These are phyloP conservation scores for Phlebiopsis gigantea DNA, from an alignment of 768 basidiomycete species.

Conservation along the genomic window DNA sequence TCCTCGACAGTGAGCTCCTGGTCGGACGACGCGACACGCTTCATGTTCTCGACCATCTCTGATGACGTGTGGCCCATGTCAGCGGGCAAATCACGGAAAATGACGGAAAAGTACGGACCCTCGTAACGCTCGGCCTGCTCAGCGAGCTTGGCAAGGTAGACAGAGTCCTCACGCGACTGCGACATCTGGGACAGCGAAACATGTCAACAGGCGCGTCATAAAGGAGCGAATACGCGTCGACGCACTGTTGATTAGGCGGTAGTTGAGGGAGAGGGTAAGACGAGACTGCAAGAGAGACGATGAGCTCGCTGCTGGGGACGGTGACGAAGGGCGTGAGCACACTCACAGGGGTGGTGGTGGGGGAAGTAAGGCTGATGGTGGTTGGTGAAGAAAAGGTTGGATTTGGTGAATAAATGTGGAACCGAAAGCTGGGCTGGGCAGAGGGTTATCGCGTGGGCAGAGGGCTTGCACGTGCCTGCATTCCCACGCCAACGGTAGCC, in stretches of 20 bases:
- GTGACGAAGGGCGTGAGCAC: slow-evolving; percentile 30
- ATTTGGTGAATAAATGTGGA: slow-evolving; percentile 43
- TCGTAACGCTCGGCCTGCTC: slow-evolving; percentile 99
- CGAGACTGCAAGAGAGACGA: slow-evolving; percentile 14
- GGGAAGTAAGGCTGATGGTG: slow-evolving; percentile 37
- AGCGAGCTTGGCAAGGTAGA: slow-evolving; percentile 99
- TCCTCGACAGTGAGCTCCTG: slow-evolving; percentile 98
- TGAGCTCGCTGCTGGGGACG: slow-evolving; percentile 33
- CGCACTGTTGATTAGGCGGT: slow-evolving; percentile 33
- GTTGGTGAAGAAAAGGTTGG: slow-evolving; percentile 40
- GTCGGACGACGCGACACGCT: slow-evolving; percentile 95
- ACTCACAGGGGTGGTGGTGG: slow-evolving; percentile 34
- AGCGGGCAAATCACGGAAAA: background rate
- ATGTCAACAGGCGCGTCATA: slow-evolving; percentile 20
- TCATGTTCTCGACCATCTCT: slow-evolving; percentile 99
- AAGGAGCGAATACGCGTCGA: slow-evolving; percentile 30
- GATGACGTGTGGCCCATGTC: slow-evolving; percentile 25
- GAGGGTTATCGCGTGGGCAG: slow-evolving; percentile 51
- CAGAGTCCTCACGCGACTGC: slow-evolving; percentile 90
- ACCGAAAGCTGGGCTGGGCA: slow-evolving; percentile 66
- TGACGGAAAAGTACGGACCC: slow-evolving; percentile 43
- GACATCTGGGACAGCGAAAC: slow-evolving; percentile 47
- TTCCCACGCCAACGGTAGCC: slow-evolving; percentile 22
- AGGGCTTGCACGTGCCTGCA: slow-evolving; percentile 31
- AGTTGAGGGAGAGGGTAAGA: slow-evolving; percentile 20